These are phyloP conservation scores for Cairneyella variabilis DNA, from an alignment of 495 filamentous ascomycete species.

Conservation along the genomic window DNA sequence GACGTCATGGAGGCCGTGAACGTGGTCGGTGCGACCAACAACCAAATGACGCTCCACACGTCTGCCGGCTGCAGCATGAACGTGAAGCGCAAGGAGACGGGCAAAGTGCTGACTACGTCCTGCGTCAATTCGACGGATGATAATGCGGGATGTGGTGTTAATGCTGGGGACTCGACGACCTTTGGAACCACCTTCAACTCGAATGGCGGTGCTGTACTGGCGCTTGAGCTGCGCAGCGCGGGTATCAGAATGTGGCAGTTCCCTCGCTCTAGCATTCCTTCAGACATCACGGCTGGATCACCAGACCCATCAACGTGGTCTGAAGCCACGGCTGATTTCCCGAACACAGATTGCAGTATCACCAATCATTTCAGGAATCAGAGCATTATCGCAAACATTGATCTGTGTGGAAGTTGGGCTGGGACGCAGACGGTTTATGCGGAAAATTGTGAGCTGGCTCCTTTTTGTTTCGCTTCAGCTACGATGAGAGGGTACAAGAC, in stretches of 20 bases:
- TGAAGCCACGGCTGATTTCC: conserved; percentile 54
- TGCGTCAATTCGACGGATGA: conserved; percentile 49
- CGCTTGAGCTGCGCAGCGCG: conserved; percentile 59
- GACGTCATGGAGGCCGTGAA: conserved; percentile 74
- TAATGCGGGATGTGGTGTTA: conserved; percentile 27
- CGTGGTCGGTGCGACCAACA: conserved; percentile 42
- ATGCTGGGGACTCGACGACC: conserved; percentile 26
- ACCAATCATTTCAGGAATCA: conserved; percentile 56
- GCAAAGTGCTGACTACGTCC: conserved; percentile 38
- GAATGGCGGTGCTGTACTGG: conserved; percentile 55
- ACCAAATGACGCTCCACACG: conserved; percentile 67
- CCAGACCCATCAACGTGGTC: conserved; percentile 61
- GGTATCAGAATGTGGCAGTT: conserved; percentile 65
- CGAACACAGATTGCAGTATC: conserved; percentile 55
- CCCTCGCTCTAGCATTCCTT: conserved; percentile 40
- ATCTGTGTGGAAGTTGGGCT: conserved; percentile 67
- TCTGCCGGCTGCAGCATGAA: conserved; percentile 53
- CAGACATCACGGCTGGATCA: conserved; percentile 42
- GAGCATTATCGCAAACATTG: conserved; percentile 65
- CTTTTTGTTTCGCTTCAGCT: conserved; percentile 25
- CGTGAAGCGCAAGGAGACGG: conserved; percentile 41
- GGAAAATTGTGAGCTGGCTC: conserved; percentile 34
- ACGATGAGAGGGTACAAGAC: neutral
- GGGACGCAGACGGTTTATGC: conserved; percentile 28
- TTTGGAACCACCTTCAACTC: conserved; percentile 59